Evolutionary conservation across 768 basidiomycete genomes (phyloP).

Genomic region (Antrodiella citrinella): DNA sequence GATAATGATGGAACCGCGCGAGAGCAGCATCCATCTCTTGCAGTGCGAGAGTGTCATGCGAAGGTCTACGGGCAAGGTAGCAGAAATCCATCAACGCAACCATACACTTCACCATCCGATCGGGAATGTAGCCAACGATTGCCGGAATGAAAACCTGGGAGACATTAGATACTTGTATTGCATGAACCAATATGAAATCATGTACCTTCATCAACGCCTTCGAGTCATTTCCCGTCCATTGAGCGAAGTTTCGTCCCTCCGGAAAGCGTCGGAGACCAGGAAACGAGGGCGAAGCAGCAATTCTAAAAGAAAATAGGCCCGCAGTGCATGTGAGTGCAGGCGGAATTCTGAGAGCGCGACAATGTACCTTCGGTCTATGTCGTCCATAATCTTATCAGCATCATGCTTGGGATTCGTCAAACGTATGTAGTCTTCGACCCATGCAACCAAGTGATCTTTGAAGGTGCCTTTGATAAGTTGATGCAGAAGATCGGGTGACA

Average conservation of each 20-base stretch:
- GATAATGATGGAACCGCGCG: slow-evolving; percentile 20
- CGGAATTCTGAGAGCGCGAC: neutral
- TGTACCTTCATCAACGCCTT: slow-evolving; percentile 22
- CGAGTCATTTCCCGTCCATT: slow-evolving; percentile 21
- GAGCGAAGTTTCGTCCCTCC: slow-evolving; percentile 15
- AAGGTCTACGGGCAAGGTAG: slow-evolving; percentile 11
- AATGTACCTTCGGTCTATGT: slow-evolving; percentile 28
- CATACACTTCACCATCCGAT: slow-evolving; percentile 19
- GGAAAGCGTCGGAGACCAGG: slow-evolving; percentile 11
- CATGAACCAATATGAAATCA: neutral
- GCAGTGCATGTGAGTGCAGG: neutral
- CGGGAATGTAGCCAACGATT: slow-evolving; percentile 24
- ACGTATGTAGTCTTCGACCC: slow-evolving; percentile 22
- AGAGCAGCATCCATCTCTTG: slow-evolving; percentile 11
- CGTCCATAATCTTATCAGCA: slow-evolving; percentile 21
- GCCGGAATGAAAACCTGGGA: slow-evolving; percentile 24
- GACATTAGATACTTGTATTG: neutral
- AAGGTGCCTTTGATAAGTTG: slow-evolving; percentile 33
- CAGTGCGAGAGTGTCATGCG: slow-evolving; percentile 6
- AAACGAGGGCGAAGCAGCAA: slow-evolving; percentile 16
- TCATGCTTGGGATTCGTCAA: slow-evolving; percentile 9
- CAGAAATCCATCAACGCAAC: slow-evolving; percentile 21
- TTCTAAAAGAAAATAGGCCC: slow-evolving; percentile 7
- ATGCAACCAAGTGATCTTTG: slow-evolving; percentile 31
- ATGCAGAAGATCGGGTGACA: slow-evolving; percentile 28